phyloP scores from a whole-genome alignment of 2,329 filamentous ascomycete species.

The Fusarium oligoseptatum region DNA sequence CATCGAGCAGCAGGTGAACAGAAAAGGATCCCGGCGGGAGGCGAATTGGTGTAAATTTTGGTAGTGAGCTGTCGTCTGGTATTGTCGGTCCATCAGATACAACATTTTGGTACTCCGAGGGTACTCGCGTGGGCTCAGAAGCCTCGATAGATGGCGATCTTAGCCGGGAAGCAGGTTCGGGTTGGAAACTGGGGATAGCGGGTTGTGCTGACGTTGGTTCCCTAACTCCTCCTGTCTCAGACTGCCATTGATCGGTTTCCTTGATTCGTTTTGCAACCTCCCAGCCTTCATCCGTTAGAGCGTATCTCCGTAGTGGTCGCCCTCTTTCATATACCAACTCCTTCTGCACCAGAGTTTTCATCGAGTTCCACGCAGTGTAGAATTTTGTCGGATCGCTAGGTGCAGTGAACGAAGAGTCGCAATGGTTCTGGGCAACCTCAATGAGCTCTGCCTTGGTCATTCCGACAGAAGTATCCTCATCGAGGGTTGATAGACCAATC shows the following conservation, averaged over 20 bases:
- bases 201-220: constrained; percentile 16
- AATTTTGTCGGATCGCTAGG: constrained; percentile 76
- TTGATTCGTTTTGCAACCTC: constrained; percentile 77
- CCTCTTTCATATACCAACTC: constrained; percentile 81
- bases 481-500: constrained; percentile 72
- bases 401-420: constrained; percentile 79
- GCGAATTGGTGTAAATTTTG: constrained; percentile 69
- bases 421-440: constrained; percentile 76
- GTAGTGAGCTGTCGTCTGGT: constrained; percentile 52
- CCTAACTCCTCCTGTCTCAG: constrained; percentile 38
- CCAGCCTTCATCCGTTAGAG: constrained; percentile 82
- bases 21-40: constrained; percentile 76
- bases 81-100: constrained; percentile 55
- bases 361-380: constrained; percentile 86
- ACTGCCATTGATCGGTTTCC: constrained; percentile 58
- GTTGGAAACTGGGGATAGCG: constrained; percentile 6
- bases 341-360: constrained; percentile 80
- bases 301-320: constrained; percentile 75
- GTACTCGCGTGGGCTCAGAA: constrained; percentile 13
- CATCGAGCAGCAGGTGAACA: constrained; percentile 80
- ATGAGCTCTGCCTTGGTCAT: constrained; percentile 79
- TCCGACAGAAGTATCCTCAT: constrained; percentile 64
- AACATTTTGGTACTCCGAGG: constrained; percentile 53
- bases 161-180: constrained; percentile 3
- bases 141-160: constrained; percentile 38